These are phyloP conservation scores for Lecanicillium sp. DNA, from an alignment of 2,329 filamentous ascomycete genomes.

Conservation along the genomic window DNA sequence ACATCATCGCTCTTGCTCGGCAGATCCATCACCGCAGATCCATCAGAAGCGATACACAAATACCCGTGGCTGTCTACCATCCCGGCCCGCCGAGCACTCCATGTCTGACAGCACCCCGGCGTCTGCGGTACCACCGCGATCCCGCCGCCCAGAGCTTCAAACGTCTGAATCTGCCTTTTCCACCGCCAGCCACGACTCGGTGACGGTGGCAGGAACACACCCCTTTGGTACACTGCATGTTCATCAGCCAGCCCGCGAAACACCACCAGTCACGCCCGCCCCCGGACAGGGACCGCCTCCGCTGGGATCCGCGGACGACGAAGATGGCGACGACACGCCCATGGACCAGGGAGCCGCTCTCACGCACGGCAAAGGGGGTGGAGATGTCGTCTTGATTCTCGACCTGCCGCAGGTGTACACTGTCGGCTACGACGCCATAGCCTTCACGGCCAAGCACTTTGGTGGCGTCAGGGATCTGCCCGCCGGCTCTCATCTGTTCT, in stretches of 20 bases:
- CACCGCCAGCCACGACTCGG: background rate
- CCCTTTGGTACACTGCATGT: background rate
- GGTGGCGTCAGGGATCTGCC: conserved; percentile 48
- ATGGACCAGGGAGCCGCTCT: no score
- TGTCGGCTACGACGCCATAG: conserved; percentile 45
- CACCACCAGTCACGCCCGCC: background rate
- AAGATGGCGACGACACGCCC: background rate
- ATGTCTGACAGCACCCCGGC: no score
- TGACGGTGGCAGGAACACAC: background rate
- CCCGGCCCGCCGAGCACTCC: no score
- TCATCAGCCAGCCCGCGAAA: background rate
- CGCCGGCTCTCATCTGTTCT: conserved; percentile 50
- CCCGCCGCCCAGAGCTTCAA: no score
- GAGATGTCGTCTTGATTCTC: conserved; percentile 46
- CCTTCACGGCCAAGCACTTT: conserved; percentile 40
- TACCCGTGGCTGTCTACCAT: no score
- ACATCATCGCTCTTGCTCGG: no score
- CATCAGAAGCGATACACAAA: no score
- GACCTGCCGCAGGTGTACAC: conserved; percentile 43
- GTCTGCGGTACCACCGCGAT: no score
- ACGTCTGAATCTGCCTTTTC: no score
- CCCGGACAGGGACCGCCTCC: background rate
- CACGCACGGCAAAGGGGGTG: conserved; percentile 21
- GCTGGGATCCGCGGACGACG: background rate
- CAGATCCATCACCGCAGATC: no score